Percentiles rank a stretch among this genome's conserved stretches.
These are phyloP conservation scores for Sclerotinia minor DNA, from an alignment of 2,329 filamentous ascomycete genomes.

Conservation along the genomic window DNA sequence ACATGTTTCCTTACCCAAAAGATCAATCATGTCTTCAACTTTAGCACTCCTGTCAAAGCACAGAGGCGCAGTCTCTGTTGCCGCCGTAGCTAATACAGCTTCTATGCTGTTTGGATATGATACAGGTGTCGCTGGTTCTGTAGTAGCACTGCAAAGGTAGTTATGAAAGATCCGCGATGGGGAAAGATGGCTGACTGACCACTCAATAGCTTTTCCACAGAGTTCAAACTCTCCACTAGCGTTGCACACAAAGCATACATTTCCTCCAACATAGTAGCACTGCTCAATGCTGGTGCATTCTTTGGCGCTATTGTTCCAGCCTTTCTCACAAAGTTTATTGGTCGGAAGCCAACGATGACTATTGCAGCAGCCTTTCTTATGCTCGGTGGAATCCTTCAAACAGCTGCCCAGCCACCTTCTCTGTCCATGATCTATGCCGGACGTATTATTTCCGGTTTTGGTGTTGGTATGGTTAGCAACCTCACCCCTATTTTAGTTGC, in stretches of 20 bases:
- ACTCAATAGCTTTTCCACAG: not conserved
- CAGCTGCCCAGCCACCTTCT: slow-evolving; percentile 27
- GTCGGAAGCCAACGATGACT: slow-evolving; percentile 49
- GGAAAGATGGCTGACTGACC: slow-evolving; percentile 1
- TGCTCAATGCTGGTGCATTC: slow-evolving; percentile 54
- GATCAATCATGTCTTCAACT: slow-evolving; percentile 19
- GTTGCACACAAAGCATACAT: slow-evolving; percentile 26
- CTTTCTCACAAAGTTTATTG: slow-evolving; percentile 48
- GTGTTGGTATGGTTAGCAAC: slow-evolving; percentile 46
- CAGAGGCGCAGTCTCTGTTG: slow-evolving; percentile 28
- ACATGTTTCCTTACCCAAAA: not conserved
- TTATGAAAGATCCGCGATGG: not conserved
- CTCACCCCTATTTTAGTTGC: slow-evolving; percentile 45
- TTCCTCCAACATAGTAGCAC: slow-evolving; percentile 47
- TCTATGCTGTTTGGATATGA: slow-evolving; percentile 35
- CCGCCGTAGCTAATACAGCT: slow-evolving; percentile 31
- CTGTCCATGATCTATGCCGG: slow-evolving; percentile 30
- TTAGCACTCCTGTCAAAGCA: slow-evolving; percentile 27
- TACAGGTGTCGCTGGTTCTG: slow-evolving; percentile 33
- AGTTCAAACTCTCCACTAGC: slow-evolving; percentile 28
- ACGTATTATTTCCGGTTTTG: slow-evolving; percentile 33
- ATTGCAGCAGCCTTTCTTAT: slow-evolving; percentile 47
- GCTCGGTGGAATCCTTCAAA: slow-evolving; percentile 33
- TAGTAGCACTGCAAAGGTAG: slow-evolving; percentile 31
- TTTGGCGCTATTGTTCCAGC: slow-evolving; percentile 52